Percentiles rank a stretch among this genome's conserved stretches.
Evolutionary conservation across 768 basidiomycete genomes (phyloP).

Genomic region (Cyclocybe cylindracea): DNA sequence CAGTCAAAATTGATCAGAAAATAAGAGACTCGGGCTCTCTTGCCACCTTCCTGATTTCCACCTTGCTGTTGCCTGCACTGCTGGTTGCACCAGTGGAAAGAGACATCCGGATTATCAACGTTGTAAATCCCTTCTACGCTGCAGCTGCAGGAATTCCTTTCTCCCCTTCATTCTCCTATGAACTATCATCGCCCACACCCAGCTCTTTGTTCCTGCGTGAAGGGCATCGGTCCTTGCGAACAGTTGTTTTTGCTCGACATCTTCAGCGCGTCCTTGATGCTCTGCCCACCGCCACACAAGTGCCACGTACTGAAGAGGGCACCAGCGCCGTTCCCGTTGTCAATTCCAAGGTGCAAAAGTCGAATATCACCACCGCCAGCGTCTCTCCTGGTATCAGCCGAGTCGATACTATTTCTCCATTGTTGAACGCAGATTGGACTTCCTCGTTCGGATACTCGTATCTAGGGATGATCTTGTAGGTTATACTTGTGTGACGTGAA

Average conservation of each 20-base stretch:
- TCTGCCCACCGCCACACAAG: constrained; percentile 59
- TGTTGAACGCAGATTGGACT: constrained; percentile 51
- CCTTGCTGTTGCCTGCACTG: constrained; percentile 76
- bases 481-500: constrained; percentile 16
- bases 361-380: constrained; percentile 73
- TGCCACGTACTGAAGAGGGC: constrained; percentile 42
- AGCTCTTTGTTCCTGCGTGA: constrained; percentile 53
- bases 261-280: constrained; percentile 85
- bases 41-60: constrained; percentile 78
- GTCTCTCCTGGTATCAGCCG: constrained; percentile 81
- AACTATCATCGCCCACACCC: constrained; percentile 9
- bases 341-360: constrained; percentile 45
- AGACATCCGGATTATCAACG: constrained; percentile 85
- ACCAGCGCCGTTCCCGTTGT: constrained; percentile 38
- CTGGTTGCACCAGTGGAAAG: constrained; percentile 85
- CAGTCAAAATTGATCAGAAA: constrained; percentile 27
- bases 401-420: constrained; percentile 61
- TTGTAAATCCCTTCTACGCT: constrained; percentile 89
- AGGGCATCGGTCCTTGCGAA: constrained; percentile 65
- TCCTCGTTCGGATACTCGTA: constrained; percentile 35
- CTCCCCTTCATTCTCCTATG: constrained; percentile 20
- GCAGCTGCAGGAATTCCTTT: constrained; percentile 57
- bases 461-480: constrained; percentile 52
- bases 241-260: constrained; percentile 68
- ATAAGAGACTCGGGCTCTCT: constrained; percentile 52